Evolutionary conservation across 805 yeast species (phyloP).

Genomic region (Candida insectalens): DNA sequence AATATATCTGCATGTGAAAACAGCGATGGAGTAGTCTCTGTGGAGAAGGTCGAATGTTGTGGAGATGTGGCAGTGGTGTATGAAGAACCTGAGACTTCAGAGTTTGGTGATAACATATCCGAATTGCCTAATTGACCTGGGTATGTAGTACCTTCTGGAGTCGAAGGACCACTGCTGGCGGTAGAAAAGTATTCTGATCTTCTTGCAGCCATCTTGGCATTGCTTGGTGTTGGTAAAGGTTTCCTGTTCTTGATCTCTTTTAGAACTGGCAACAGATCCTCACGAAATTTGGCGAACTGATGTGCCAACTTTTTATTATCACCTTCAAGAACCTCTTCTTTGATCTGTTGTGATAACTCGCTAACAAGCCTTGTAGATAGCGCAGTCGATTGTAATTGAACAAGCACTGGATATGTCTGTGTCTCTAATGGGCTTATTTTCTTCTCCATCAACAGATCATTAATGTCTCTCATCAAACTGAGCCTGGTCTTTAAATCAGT

Average conservation of each 20-base stretch:
- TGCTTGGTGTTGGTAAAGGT: conserved; percentile 64
- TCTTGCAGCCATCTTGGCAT: conserved; percentile 12
- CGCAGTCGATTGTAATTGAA: conserved; percentile 16
- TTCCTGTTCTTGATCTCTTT: conserved; percentile 53
- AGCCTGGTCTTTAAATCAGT: conserved; percentile 44
- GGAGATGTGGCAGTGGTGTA: no score
- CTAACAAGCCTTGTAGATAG: conserved; percentile 17
- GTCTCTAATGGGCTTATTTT: conserved; percentile 9
- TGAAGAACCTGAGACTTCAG: no score
- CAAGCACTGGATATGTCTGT: conserved; percentile 15
- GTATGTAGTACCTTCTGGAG: not conserved
- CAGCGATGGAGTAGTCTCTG: not conserved
- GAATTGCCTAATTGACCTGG: not conserved
- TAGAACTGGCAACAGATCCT: conserved; percentile 56
- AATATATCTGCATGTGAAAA: not conserved
- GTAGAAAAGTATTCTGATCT: no score
- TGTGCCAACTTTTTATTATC: conserved; percentile 35
- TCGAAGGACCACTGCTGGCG: conserved; percentile 1
- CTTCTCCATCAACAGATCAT: conserved; percentile 36
- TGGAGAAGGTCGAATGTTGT: not conserved
- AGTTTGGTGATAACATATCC: not conserved
- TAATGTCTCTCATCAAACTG: conserved; percentile 47
- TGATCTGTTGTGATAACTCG: conserved; percentile 14
- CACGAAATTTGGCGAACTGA: conserved; percentile 44
- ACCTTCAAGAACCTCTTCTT: conserved; percentile 9